A percentile compares a stretch with the other conserved stretches of the same genome.
These are phyloP conservation scores for Aspergillus sp. DNA, from an alignment of 2,329 filamentous ascomycete species.

Conservation along the genomic window DNA sequence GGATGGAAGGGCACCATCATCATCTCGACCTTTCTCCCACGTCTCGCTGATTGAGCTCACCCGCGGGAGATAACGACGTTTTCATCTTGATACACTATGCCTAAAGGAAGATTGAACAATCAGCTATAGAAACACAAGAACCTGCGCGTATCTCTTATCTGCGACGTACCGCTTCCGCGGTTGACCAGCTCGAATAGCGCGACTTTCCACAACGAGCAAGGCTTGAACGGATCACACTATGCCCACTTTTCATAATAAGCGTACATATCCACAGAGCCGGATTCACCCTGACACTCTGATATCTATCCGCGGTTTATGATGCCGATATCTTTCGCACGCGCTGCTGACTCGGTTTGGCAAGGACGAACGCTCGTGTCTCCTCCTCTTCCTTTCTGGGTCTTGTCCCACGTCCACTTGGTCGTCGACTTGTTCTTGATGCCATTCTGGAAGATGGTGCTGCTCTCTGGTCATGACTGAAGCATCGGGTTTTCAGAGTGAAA, in stretches of 20 bases:
- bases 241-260: background rate
- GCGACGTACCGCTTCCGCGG: background rate
- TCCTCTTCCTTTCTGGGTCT: background rate
- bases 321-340: slow-evolving; percentile 24
- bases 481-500: too few relatives aligned
- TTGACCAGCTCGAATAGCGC: slow-evolving; percentile 2
- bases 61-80: background rate
- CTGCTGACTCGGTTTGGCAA: slow-evolving; percentile 20
- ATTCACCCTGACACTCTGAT: background rate
- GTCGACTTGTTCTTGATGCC: slow-evolving; percentile 16
- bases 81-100: background rate
- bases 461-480: background rate
- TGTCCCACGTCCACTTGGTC: background rate
- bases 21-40: background rate
- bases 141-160: background rate
- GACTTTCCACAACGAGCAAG: slow-evolving; percentile 27
- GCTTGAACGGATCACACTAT: slow-evolving; percentile 27
- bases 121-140: background rate
- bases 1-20: background rate
- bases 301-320: slow-evolving; percentile 23
- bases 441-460: slow-evolving; percentile 8
- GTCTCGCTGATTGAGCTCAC: background rate
- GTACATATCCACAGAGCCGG: background rate
- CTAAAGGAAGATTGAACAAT: background rate
- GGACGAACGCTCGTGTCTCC: slow-evolving; percentile 1